phyloP scores from a whole-genome alignment of 495 filamentous ascomycete species.

The Glutinoglossum americanum region DNA sequence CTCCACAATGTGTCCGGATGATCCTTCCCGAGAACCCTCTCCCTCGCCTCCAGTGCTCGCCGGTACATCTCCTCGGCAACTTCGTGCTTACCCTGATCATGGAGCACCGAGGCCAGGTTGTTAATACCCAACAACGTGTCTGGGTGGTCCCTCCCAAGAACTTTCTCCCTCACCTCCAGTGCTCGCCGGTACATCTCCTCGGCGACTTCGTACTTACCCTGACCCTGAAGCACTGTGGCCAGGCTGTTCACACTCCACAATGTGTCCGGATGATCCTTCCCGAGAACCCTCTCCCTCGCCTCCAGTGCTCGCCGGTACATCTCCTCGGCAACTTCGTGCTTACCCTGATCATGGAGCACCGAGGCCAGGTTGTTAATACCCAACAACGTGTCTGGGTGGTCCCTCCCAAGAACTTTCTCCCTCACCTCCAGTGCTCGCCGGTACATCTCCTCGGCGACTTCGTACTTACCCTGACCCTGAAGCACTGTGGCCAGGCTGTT shows the following conservation, averaged over 20 bases:
- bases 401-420: background rate
- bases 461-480: background rate
- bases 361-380: background rate
- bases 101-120: too few species aligned
- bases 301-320: conserved; percentile 2
- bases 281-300: background rate
- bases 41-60: too few species aligned
- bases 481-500: background rate
- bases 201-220: too few species aligned
- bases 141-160: too few species aligned
- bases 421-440: background rate
- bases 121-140: too few species aligned
- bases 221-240: too few species aligned
- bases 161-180: too few species aligned
- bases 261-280: background rate
- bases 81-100: too few species aligned
- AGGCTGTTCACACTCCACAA: background rate
- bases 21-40: too few species aligned
- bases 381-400: background rate
- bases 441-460: background rate
- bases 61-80: too few species aligned
- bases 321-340: conserved; percentile 3
- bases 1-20: too few species aligned
- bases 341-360: background rate
- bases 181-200: too few species aligned